Percentiles rank a stretch among this genome's conserved stretches.
These are phyloP conservation scores for Salix koriyanagi DNA, from an alignment of 345 rosid species.

Conservation along the genomic window DNA sequence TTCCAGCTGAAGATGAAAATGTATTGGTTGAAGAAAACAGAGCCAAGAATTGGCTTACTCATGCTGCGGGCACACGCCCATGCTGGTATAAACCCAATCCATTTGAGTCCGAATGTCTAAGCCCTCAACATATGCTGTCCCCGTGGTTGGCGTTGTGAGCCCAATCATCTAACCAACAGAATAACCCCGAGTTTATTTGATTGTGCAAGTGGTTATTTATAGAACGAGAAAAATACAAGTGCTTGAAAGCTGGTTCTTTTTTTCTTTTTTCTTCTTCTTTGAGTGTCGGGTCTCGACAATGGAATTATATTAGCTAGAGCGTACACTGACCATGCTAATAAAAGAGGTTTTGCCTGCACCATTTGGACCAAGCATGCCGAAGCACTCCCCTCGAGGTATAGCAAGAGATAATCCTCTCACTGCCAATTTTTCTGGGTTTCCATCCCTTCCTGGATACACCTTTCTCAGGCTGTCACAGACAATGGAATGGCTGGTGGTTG, in stretches of 20 bases:
- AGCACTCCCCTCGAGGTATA: slow-evolving; percentile 86
- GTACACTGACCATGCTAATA: slow-evolving; percentile 74
- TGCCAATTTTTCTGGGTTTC: slow-evolving; percentile 80
- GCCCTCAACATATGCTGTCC: slow-evolving; percentile 72
- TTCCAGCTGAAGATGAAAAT: neutral
- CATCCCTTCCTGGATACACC: slow-evolving; percentile 86
- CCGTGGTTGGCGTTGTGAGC: slow-evolving; percentile 73
- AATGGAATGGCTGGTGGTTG: slow-evolving; percentile 50
- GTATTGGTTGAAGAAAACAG: slow-evolving; percentile 1
- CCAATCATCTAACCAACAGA: slow-evolving; percentile 75
- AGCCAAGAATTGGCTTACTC: slow-evolving; percentile 51
- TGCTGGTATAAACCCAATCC: slow-evolving; percentile 79
- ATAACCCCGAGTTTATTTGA: neutral
- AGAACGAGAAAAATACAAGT: neutral
- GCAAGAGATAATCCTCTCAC: slow-evolving; percentile 91
- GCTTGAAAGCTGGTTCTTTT: neutral
- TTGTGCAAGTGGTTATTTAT: neutral
- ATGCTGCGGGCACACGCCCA: slow-evolving; percentile 98
- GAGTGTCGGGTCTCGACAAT: neutral
- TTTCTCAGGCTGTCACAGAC: slow-evolving; percentile 68
- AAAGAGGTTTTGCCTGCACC: slow-evolving; percentile 98
- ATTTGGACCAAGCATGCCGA: slow-evolving; percentile 97
- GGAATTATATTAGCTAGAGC: neutral
- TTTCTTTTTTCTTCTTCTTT: neutral
- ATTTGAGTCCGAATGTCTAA: slow-evolving; percentile 64